Conservation (phyloP, 1,284 basidiomycete genomes). For the Moesziomyces antarcticus region DNA sequence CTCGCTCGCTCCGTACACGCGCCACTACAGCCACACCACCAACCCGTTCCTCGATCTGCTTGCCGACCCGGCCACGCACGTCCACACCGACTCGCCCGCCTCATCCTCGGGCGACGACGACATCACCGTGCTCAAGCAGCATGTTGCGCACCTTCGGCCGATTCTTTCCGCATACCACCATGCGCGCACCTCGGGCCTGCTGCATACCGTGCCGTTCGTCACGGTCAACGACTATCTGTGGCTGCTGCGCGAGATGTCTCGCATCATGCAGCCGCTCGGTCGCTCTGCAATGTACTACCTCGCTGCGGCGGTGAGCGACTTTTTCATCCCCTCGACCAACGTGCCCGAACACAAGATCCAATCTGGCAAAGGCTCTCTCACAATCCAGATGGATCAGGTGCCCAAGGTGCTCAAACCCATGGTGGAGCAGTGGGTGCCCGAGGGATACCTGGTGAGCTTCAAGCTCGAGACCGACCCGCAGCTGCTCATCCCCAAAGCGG, state of each 20-base stretch:
- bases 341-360: constrained; percentile 99
- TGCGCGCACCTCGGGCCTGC: constrained; percentile 77
- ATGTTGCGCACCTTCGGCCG: constrained; percentile 76
- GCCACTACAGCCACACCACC: constrained; percentile 96
- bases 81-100: constrained; percentile 19
- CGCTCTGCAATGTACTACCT: constrained; percentile 90
- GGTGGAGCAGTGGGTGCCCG: constrained; percentile 91
- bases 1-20: constrained; percentile 93
- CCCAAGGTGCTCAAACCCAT: constrained; percentile 93
- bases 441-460: constrained; percentile 94
- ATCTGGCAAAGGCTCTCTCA: constrained; percentile 84
- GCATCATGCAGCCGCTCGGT: constrained; percentile 74
- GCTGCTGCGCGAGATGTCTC: constrained; percentile 83
- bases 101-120: constrained; percentile 47
- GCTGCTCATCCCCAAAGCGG: constrained; percentile 90
- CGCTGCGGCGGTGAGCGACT: constrained; percentile 96
- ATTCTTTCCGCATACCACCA: constrained; percentile 85
- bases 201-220: constrained; percentile 89
- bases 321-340: constrained; percentile 89
- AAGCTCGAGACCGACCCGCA: constrained; percentile 94
- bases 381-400: constrained; percentile 98
- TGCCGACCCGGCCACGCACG: constrained; percentile 71
- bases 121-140: constrained; percentile 77
- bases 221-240: constrained; percentile 97
- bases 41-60: constrained; percentile 97